phyloP scores from a whole-genome alignment of 2,329 filamentous ascomycete genomes.

The Pseudogymnoascus sp. region DNA sequence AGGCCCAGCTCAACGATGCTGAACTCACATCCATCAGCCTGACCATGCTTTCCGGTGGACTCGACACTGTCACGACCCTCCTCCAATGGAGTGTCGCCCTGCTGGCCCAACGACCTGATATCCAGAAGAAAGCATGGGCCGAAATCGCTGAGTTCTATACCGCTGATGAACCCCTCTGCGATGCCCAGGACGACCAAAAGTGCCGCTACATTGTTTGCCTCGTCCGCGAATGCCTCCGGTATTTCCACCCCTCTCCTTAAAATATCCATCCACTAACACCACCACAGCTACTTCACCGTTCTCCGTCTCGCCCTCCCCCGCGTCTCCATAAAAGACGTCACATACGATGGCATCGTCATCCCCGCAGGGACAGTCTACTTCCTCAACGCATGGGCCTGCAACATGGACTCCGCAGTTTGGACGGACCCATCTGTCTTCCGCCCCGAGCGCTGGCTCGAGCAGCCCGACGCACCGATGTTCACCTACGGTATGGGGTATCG shows the following conservation, averaged over 20 bases:
- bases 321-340: conserved; percentile 52
- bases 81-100: conserved; percentile 59
- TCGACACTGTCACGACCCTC: conserved; percentile 60
- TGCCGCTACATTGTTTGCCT: conserved; percentile 57
- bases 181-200: conserved; percentile 54
- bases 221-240: conserved; percentile 54
- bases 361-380: conserved; percentile 58
- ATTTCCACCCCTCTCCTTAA: conserved; percentile 4
- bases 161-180: conserved; percentile 48
- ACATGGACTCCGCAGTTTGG: conserved; percentile 57
- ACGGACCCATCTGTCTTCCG: conserved; percentile 51
- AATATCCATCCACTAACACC: conserved; percentile 11
- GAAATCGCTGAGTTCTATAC: conserved; percentile 51
- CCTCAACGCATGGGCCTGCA: conserved; percentile 62
- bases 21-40: conserved; percentile 60
- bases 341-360: conserved; percentile 50
- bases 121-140: conserved; percentile 51
- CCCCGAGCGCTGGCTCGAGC: conserved; percentile 56
- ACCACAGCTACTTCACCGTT: conserved; percentile 51
- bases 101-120: conserved; percentile 51
- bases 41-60: conserved; percentile 60
- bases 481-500: conserved; percentile 60
- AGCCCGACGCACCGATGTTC: conserved; percentile 53
- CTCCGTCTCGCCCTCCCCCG: conserved; percentile 55
- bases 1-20: conserved; percentile 53